Conservation (phyloP, 208 protist genomes). For the Leishmania aethiopica region DNA sequence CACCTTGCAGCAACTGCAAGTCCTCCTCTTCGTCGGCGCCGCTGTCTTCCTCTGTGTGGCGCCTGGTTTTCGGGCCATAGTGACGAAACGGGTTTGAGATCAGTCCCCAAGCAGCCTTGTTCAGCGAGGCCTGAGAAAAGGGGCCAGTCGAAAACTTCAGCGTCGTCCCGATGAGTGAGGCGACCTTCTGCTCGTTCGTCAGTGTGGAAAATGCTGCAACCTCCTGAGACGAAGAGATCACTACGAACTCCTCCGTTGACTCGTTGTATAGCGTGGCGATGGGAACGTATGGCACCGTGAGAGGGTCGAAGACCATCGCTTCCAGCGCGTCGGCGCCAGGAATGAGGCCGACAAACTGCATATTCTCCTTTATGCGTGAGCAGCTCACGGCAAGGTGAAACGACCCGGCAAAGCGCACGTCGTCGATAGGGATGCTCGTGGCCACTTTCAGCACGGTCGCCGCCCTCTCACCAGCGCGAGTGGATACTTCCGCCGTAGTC, state of each 20-base stretch:
- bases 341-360: conserved; percentile 32
- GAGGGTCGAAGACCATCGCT: conserved; percentile 22
- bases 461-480: not conserved
- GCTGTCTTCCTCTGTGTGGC: conserved; percentile 8
- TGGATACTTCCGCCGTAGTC: not conserved
- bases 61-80: conserved; percentile 20
- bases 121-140: conserved; percentile 16
- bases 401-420: conserved; percentile 27
- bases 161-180: conserved; percentile 9
- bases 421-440: conserved; percentile 17
- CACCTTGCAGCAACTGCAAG: conserved; percentile 25
- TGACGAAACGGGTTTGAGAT: conserved; percentile 32
- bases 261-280: conserved; percentile 23
- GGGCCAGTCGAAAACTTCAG: conserved; percentile 25
- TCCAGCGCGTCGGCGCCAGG: conserved; percentile 20
- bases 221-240: conserved; percentile 26
- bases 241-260: conserved; percentile 18
- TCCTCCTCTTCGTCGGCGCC: conserved; percentile 17
- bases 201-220: conserved; percentile 4
- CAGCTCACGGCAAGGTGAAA: conserved; percentile 37
- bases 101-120: conserved; percentile 2
- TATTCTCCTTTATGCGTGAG: conserved; percentile 12
- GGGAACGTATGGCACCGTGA: conserved; percentile 17
- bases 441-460: conserved; percentile 6
- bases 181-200: conserved; percentile 5